Conservation (phyloP, 805 yeast species). For the Nakazawaea wyomingensis region DNA sequence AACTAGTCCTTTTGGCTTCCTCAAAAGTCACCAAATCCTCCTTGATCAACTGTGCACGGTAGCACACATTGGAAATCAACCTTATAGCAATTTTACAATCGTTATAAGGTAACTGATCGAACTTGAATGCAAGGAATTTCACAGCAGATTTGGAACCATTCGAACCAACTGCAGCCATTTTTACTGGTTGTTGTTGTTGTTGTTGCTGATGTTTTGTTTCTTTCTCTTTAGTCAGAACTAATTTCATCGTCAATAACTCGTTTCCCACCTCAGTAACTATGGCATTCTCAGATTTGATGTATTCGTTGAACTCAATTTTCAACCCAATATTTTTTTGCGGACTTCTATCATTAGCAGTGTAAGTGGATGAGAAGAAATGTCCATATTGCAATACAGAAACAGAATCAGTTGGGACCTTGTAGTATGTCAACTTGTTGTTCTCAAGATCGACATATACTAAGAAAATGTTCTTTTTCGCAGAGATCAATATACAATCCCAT, state of each 20-base stretch:
- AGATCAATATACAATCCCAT: conserved; percentile 21
- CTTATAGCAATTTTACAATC: conserved; percentile 15
- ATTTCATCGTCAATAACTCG: background rate
- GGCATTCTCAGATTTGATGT: conserved; percentile 1
- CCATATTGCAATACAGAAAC: conserved; percentile 26
- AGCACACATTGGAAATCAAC: conserved; percentile 18
- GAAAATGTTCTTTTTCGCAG: conserved; percentile 21
- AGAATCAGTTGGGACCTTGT: conserved; percentile 17
- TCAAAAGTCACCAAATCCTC: conserved; percentile 28
- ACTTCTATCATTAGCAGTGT: conserved; percentile 19
- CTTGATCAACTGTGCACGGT: conserved; percentile 20
- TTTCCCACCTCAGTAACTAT: conserved; percentile 4
- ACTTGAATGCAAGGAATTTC: conserved; percentile 16
- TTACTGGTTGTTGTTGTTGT: background rate
- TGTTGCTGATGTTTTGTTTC: background rate
- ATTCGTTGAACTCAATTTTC: conserved; percentile 13
- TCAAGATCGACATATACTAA: conserved; percentile 20
- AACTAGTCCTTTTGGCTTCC: conserved; percentile 30
- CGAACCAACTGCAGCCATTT: background rate
- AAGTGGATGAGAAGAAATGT: conserved; percentile 17
- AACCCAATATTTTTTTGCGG: conserved; percentile 29
- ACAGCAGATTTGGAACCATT: background rate
- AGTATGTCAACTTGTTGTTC: conserved; percentile 17
- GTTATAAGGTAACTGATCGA: conserved; percentile 15
- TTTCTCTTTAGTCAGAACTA: background rate